Evolutionary conservation across 257 asterid genomes (phyloP).

Genomic region (Capsicum chinense): DNA sequence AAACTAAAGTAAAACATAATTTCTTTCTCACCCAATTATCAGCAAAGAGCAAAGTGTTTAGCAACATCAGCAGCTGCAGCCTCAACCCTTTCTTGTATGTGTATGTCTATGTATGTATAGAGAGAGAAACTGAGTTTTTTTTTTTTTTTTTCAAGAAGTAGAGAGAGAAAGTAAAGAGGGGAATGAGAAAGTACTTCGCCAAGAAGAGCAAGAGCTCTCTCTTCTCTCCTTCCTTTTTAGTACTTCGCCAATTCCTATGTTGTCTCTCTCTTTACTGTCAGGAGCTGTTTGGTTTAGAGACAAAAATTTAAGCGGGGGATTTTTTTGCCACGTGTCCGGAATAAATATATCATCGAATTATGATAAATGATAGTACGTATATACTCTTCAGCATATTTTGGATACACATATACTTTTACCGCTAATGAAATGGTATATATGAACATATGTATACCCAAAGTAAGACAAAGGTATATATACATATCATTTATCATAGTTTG

Average conservation of each 20-base stretch:
- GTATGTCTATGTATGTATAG: background rate
- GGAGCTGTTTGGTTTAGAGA: too few species aligned
- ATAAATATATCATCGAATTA: too few species aligned
- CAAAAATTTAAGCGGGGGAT: too few species aligned
- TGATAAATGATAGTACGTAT: too few species aligned
- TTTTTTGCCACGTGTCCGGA: too few species aligned
- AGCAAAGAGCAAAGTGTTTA: background rate
- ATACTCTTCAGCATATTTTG: too few species aligned
- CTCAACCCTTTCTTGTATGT: constrained; percentile 27
- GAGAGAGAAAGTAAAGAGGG: constrained; percentile 31
- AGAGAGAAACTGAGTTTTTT: background rate
- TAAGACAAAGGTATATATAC: too few species aligned
- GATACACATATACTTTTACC: too few species aligned
- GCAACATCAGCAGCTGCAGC: constrained; percentile 31
- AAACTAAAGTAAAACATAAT: background rate
- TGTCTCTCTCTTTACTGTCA: background rate
- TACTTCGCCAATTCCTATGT: constrained; percentile 79
- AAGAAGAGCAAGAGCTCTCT: background rate
- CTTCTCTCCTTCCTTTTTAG: constrained; percentile 27
- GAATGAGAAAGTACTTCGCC: constrained; percentile 17
- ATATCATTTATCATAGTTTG: too few species aligned
- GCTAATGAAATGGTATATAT: too few species aligned
- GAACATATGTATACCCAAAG: too few species aligned
- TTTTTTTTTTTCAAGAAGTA: constrained; percentile 50
- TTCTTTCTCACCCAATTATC: constrained; percentile 15